A percentile compares a stretch with the other conserved stretches of the same genome.
Conservation (phyloP, 176 grass and related monocot species). For the Oryza punctata region DNA sequence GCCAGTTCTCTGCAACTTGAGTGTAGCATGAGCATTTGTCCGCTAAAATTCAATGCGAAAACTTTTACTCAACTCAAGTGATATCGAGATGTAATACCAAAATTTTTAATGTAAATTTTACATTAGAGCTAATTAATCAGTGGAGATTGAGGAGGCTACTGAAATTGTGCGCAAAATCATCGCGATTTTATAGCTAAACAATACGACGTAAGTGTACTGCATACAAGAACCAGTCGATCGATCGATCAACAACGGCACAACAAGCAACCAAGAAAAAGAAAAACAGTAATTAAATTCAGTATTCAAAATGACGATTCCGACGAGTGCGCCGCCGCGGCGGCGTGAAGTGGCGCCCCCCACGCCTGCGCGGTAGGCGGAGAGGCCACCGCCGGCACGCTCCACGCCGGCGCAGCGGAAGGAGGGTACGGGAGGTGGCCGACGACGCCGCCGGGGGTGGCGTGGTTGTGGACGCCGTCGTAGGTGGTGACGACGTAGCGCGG, state of each 20-base stretch:
- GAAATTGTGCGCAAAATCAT: background rate
- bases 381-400: background rate
- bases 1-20: background rate
- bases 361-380: background rate
- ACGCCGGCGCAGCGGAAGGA: background rate
- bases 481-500: slow-evolving; percentile 69
- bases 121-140: too few species aligned
- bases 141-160: background rate
- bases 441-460: slow-evolving; percentile 39
- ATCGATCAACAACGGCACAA: background rate
- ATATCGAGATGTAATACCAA: too few species aligned
- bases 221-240: background rate
- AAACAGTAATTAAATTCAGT: too few species aligned
- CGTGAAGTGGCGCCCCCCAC: background rate
- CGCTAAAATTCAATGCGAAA: background rate
- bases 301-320: slow-evolving; percentile 37
- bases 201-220: background rate
- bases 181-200: background rate
- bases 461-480: slow-evolving; percentile 97
- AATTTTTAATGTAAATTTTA: too few species aligned
- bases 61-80: too few species aligned
- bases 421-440: too few species aligned
- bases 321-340: slow-evolving; percentile 40
- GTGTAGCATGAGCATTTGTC: background rate
- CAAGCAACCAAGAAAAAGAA: background rate